Evolutionary conservation across 108 stramenopile species (phyloP).

Genomic region (Pseudonitzschia pungens): DNA sequence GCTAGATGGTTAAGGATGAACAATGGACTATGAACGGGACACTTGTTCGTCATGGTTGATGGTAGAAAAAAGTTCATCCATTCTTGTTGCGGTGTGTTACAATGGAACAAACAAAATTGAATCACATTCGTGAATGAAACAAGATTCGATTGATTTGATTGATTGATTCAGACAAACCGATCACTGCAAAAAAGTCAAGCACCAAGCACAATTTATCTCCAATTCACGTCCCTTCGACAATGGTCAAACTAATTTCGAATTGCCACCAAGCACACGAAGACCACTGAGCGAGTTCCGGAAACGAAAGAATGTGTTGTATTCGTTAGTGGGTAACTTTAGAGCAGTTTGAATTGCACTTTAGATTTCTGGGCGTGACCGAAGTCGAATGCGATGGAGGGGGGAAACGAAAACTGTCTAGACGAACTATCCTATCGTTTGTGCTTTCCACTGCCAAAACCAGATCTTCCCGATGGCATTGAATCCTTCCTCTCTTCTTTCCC

Average conservation of each 20-base stretch:
- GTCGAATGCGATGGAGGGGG: background rate
- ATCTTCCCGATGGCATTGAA: background rate
- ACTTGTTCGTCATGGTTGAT: background rate
- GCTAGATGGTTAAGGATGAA: background rate
- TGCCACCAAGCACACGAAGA: background rate
- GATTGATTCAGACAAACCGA: too few species aligned
- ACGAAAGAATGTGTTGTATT: background rate
- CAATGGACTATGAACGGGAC: too few species aligned
- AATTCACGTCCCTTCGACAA: too few species aligned
- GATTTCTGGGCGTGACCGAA: too few species aligned
- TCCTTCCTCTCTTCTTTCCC: background rate
- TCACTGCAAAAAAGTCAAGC: too few species aligned
- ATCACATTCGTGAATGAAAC: background rate
- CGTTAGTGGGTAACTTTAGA: background rate
- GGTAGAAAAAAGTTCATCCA: too few species aligned
- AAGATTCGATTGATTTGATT: too few species aligned
- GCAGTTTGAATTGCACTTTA: background rate
- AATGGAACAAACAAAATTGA: background rate
- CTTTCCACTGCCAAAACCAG: background rate
- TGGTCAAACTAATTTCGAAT: background rate
- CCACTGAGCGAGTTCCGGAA: background rate
- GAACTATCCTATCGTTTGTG: slow-evolving; percentile 8
- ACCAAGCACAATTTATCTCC: too few species aligned
- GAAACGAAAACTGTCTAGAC: background rate
- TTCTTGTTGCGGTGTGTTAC: too few species aligned